Conservation (phyloP, 257 asterid species). For the Agastache rugosa region DNA sequence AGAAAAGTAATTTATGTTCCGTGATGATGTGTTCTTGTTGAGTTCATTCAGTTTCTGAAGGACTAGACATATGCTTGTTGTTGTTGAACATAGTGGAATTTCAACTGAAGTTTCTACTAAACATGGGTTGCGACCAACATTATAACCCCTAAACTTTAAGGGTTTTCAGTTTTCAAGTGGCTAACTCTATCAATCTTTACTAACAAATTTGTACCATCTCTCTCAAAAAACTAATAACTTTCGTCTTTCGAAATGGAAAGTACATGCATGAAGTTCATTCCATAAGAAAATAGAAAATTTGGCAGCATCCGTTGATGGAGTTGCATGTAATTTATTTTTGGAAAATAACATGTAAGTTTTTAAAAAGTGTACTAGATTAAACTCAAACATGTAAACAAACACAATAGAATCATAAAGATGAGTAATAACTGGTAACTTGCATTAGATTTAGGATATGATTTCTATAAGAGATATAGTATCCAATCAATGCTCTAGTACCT, state of each 20-base stretch:
- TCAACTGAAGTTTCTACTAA: no score
- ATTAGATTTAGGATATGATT: background rate
- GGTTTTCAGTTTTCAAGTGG: background rate
- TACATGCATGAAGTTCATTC: background rate
- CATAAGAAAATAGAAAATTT: background rate
- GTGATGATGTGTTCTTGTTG: no score
- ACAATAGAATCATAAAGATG: background rate
- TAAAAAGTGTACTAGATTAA: background rate
- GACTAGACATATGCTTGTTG: no score
- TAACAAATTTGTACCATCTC: background rate
- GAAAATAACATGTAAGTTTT: no score
- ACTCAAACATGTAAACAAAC: background rate
- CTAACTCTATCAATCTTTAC: background rate
- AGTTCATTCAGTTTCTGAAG: no score
- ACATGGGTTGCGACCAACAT: no score
- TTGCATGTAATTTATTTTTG: no score
- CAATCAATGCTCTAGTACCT: constrained; percentile 54
- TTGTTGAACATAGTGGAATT: no score
- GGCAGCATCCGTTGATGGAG: background rate
- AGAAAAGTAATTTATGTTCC: no score
- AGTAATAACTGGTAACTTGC: background rate
- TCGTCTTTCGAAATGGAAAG: background rate
- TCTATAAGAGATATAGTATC: constrained; percentile 7
- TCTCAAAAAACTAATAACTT: background rate
- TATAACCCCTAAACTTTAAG: no score